A percentile compares a stretch with the other conserved stretches of the same genome.
Evolutionary conservation across 352 stramenopile genomes (phyloP).

Genomic region (Phytophthora pluvialis): DNA sequence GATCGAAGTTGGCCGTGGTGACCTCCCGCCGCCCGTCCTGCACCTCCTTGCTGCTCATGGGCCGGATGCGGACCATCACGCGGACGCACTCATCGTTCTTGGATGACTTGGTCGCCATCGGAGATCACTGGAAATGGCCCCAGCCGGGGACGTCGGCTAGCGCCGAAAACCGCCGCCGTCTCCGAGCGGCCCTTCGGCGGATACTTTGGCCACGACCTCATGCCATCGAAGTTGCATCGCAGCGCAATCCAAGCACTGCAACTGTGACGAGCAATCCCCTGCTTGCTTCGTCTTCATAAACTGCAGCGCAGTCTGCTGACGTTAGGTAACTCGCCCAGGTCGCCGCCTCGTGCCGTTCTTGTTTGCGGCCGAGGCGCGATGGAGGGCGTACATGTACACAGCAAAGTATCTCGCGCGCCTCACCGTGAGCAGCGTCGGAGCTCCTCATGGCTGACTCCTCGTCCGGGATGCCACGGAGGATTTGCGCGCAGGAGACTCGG

Average conservation of each 20-base stretch:
- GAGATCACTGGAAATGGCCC: slow-evolving; percentile 4
- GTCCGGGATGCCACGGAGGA: slow-evolving; percentile 10
- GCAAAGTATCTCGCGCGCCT: slow-evolving; percentile 11
- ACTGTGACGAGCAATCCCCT: slow-evolving; percentile 21
- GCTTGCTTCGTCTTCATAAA: slow-evolving; percentile 27
- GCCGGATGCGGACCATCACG: slow-evolving; percentile 96
- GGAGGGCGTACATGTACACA: not conserved
- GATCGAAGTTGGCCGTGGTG: slow-evolving; percentile 90
- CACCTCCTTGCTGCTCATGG: slow-evolving; percentile 94
- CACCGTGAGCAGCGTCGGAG: not conserved
- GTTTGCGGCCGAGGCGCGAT: slow-evolving; percentile 8
- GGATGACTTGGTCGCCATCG: slow-evolving; percentile 48
- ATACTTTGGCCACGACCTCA: not conserved
- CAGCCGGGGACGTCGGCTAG: not conserved
- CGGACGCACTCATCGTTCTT: slow-evolving; percentile 94
- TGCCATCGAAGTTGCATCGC: slow-evolving; percentile 17
- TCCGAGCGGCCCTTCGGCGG: slow-evolving; percentile 1
- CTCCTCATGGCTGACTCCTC: not conserved
- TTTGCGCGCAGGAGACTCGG: slow-evolving; percentile 22
- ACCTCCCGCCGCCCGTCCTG: slow-evolving; percentile 90
- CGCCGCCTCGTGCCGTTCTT: slow-evolving; percentile 13
- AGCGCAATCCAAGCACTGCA: slow-evolving; percentile 23
- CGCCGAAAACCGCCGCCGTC: slow-evolving; percentile 21
- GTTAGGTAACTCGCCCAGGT: slow-evolving; percentile 30
- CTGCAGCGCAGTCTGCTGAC: slow-evolving; percentile 10